Conservation (phyloP, 2,329 filamentous ascomycete genomes). For the Botrytis tulipae region DNA sequence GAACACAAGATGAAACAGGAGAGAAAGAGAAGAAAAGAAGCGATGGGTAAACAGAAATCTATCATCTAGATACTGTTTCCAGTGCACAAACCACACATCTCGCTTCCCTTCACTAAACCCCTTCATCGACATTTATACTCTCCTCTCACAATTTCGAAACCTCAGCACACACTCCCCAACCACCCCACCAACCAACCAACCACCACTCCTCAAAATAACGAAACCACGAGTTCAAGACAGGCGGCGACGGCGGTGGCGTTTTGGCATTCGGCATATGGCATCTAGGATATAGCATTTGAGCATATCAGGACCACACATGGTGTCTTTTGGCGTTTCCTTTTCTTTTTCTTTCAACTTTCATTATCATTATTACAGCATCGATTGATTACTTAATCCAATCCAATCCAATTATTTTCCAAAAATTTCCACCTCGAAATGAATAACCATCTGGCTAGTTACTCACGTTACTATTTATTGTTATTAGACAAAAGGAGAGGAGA, state of each 20-base stretch:
- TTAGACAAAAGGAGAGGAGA: too few relatives aligned
- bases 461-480: too few relatives aligned
- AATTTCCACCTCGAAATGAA: too few relatives aligned
- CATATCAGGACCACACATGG: neutral
- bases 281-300: neutral
- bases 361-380: neutral
- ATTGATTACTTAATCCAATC: neutral
- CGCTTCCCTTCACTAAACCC: neutral
- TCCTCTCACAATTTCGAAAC: neutral
- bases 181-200: too few relatives aligned
- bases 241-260: neutral
- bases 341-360: neutral
- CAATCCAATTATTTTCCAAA: neutral
- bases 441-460: too few relatives aligned
- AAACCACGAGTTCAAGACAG: constrained; percentile 12
- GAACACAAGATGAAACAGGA: neutral
- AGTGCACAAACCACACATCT: neutral
- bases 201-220: neutral
- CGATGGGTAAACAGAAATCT: neutral
- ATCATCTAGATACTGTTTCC: neutral
- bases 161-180: neutral
- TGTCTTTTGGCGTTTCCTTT: neutral
- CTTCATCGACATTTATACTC: neutral
- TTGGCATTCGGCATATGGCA: neutral
- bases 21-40: neutral